phyloP scores from a whole-genome alignment of 2,329 filamentous ascomycete genomes.

The Diaporthe amygdali region DNA sequence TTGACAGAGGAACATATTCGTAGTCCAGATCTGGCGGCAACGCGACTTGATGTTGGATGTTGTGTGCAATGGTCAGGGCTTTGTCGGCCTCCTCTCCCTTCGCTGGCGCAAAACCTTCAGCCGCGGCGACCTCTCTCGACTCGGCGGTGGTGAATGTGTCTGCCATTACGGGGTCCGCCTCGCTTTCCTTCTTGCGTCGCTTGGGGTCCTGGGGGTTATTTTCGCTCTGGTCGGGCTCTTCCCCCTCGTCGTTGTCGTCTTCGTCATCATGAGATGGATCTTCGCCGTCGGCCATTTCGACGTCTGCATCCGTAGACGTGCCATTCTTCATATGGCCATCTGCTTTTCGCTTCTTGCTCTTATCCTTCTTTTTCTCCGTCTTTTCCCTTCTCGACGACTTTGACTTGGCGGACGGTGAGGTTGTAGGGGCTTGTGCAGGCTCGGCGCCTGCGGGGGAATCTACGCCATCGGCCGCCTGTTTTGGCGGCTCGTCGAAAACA shows the following conservation, averaged over 20 bases:
- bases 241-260: slow-evolving; percentile 37
- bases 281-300: slow-evolving; percentile 50
- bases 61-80: slow-evolving; percentile 83
- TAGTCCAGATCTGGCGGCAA: slow-evolving; percentile 93
- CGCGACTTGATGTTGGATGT: slow-evolving; percentile 97
- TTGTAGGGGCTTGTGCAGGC: slow-evolving; percentile 26
- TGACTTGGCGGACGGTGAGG: slow-evolving; percentile 24
- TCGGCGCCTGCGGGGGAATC: slow-evolving; percentile 43
- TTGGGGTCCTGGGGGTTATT: slow-evolving; percentile 61
- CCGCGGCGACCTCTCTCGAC: slow-evolving; percentile 85
- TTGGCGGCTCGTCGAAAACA: slow-evolving; percentile 74
- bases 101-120: slow-evolving; percentile 68
- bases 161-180: slow-evolving; percentile 81
- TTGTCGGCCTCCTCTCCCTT: slow-evolving; percentile 63
- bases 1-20: slow-evolving; percentile 91
- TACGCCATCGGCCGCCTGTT: slow-evolving; percentile 56
- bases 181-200: slow-evolving; percentile 66
- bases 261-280: slow-evolving; percentile 45
- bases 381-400: slow-evolving; percentile 39
- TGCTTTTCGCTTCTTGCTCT: slow-evolving; percentile 84
- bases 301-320: slow-evolving; percentile 41
- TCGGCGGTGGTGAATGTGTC: slow-evolving; percentile 96
- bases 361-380: slow-evolving; percentile 57
- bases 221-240: slow-evolving; percentile 29
- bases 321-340: slow-evolving; percentile 76